These are phyloP conservation scores for Podospora didyma DNA, from an alignment of 495 filamentous ascomycete genomes.

Conservation along the genomic window DNA sequence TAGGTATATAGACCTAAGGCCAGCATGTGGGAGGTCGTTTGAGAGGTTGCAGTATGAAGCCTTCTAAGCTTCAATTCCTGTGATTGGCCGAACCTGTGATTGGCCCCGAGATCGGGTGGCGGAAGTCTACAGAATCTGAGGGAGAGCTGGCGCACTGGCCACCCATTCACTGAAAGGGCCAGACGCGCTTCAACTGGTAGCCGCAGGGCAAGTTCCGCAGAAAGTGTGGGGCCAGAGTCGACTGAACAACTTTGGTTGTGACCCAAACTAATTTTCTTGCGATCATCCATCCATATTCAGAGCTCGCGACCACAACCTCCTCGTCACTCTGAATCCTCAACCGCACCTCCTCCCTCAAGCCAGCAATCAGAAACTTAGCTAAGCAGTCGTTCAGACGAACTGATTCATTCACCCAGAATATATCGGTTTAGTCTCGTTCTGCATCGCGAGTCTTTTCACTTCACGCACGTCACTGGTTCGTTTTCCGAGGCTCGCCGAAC, in stretches of 20 bases:
- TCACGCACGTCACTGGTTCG: background rate
- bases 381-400: background rate
- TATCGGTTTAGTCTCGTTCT: too few relatives aligned
- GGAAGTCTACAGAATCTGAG: too few relatives aligned
- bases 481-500: too few relatives aligned
- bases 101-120: too few relatives aligned
- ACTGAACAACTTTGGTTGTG: conserved; percentile 8
- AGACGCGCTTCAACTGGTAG: background rate
- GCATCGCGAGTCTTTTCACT: background rate
- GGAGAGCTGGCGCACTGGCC: too few relatives aligned
- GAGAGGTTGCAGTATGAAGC: too few relatives aligned
- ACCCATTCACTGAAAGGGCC: background rate
- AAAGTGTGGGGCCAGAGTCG: conserved; percentile 3
- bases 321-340: background rate
- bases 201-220: conserved; percentile 14
- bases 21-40: too few relatives aligned
- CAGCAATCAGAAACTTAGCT: background rate
- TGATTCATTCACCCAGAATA: too few relatives aligned
- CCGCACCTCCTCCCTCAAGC: conserved; percentile 4
- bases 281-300: conserved; percentile 3
- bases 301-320: conserved; percentile 16
- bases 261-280: conserved; percentile 19
- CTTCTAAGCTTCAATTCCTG: too few relatives aligned
- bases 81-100: too few relatives aligned
- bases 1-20: too few relatives aligned